These are phyloP conservation scores for Lepidium aucheri DNA, from an alignment of 345 rosid genomes.

Conservation along the genomic window DNA sequence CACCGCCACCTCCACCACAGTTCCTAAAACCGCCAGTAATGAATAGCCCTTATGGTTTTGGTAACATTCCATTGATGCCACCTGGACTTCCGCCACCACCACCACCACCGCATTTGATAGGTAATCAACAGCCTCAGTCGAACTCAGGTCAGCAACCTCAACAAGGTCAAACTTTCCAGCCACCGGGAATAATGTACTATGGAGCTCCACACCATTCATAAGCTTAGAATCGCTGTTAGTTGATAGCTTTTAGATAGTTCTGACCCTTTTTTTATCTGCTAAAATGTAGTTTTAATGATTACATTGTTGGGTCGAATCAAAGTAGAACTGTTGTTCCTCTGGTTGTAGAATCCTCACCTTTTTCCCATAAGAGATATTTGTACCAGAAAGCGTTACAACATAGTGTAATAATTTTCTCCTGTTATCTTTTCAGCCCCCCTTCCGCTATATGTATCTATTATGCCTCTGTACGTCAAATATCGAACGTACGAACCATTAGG, in stretches of 20 bases:
- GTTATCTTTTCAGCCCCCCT: not conserved
- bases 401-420: constrained; percentile 11
- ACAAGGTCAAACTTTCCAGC: constrained; percentile 52
- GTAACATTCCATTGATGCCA: constrained; percentile 51
- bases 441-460: not conserved
- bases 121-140: constrained; percentile 44
- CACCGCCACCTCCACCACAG: constrained; percentile 44
- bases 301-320: constrained; percentile 16
- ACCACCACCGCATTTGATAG: constrained; percentile 34
- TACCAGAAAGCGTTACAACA: constrained; percentile 9
- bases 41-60: constrained; percentile 48
- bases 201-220: constrained; percentile 58
- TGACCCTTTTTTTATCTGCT: constrained; percentile 22
- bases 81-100: constrained; percentile 46
- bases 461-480: not conserved
- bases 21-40: constrained; percentile 52
- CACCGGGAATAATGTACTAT: constrained; percentile 59
- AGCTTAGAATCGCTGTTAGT: constrained; percentile 19
- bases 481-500: not conserved
- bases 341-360: constrained; percentile 19
- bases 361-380: not conserved
- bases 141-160: constrained; percentile 38
- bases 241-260: constrained; percentile 20
- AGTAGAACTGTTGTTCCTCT: constrained; percentile 7
- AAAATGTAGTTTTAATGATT: not conserved